phyloP scores from a whole-genome alignment of 2,329 filamentous ascomycete genomes.

The Arthrobotrys conoides region DNA sequence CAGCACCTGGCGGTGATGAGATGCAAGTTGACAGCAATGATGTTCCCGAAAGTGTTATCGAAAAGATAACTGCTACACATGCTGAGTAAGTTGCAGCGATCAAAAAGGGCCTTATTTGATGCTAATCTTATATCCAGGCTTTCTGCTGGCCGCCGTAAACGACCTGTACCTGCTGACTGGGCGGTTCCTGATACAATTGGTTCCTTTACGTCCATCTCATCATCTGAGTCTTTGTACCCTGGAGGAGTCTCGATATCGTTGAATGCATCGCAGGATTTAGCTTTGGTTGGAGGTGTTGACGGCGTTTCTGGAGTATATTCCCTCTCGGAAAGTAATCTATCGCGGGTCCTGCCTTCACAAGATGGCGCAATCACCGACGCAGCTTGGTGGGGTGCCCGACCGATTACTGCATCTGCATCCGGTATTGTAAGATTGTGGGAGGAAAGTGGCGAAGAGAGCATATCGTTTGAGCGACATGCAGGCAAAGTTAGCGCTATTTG shows the following conservation, averaged over 20 bases:
- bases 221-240: conserved; percentile 74
- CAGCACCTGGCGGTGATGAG: conserved; percentile 77
- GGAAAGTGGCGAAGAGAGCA: conserved; percentile 78
- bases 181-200: conserved; percentile 80
- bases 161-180: conserved; percentile 87
- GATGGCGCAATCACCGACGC: conserved; percentile 78
- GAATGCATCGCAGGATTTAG: conserved; percentile 75
- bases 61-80: conserved; percentile 84
- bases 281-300: conserved; percentile 80
- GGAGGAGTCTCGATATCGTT: conserved; percentile 74
- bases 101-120: background rate
- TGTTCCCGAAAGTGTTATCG: conserved; percentile 79
- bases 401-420: conserved; percentile 80
- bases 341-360: conserved; percentile 76
- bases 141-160: conserved; percentile 89
- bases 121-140: conserved; percentile 72
- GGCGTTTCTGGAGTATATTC: conserved; percentile 84
- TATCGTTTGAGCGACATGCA: conserved; percentile 83
- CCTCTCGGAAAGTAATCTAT: conserved; percentile 80
- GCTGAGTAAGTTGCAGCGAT: conserved; percentile 74
- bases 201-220: conserved; percentile 72
- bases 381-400: conserved; percentile 77
- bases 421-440: conserved; percentile 84
- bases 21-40: conserved; percentile 92
- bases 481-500: conserved; percentile 83